Conservation (phyloP, 176 grass and related monocot species). For the Olyra latifolia region DNA sequence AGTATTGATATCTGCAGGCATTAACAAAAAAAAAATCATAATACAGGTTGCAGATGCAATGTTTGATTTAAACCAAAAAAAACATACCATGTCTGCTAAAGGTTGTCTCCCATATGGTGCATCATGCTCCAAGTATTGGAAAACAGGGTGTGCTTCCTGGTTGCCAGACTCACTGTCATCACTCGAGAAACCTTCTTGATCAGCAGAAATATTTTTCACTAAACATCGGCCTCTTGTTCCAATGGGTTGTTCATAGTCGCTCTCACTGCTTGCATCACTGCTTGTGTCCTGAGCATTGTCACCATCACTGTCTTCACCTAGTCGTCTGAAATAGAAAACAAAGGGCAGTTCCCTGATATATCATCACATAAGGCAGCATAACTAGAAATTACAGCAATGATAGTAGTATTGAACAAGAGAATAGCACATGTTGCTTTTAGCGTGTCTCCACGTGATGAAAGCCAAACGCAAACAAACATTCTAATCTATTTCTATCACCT, state of each 20-base stretch:
- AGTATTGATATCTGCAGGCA: conserved; percentile 62
- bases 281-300: conserved; percentile 46
- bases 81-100: conserved; percentile 69
- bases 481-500: not conserved
- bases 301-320: conserved; percentile 47
- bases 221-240: conserved; percentile 19
- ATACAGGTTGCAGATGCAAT: conserved; percentile 4
- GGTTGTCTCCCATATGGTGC: conserved; percentile 85
- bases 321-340: conserved; percentile 22
- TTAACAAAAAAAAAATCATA: conserved; percentile 3
- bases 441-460: not conserved
- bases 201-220: conserved; percentile 25
- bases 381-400: not conserved
- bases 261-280: conserved; percentile 54
- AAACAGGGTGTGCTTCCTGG: conserved; percentile 39
- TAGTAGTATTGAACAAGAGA: not conserved
- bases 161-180: conserved; percentile 36
- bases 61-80: not conserved
- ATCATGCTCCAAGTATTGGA: conserved; percentile 68
- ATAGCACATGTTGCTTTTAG: not conserved
- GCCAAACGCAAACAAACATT: not conserved
- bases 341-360: not conserved
- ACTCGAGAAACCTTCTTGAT: conserved; percentile 57
- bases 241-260: conserved; percentile 39
- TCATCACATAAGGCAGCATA: not conserved